These are phyloP conservation scores for Clavispora phyllophila DNA, from an alignment of 805 yeast species.

Conservation along the genomic window DNA sequence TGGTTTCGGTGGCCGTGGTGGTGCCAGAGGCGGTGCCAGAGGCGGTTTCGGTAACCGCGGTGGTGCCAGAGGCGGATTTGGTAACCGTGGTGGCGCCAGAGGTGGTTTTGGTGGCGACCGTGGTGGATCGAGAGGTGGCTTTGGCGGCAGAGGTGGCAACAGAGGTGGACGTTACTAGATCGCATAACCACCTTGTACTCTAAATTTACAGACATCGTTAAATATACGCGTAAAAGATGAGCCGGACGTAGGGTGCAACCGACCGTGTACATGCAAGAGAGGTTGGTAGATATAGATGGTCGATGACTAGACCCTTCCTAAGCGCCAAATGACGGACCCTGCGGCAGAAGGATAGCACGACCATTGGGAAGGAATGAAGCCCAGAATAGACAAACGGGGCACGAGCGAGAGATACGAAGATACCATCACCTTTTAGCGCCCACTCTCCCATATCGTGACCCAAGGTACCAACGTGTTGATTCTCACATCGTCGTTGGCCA, in stretches of 20 bases:
- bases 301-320: too few relatives aligned
- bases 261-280: too few relatives aligned
- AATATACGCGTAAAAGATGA: not conserved
- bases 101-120: constrained; percentile 23
- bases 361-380: too few relatives aligned
- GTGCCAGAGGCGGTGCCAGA: constrained; percentile 19
- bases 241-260: not conserved
- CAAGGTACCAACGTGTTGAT: too few relatives aligned
- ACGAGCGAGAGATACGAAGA: too few relatives aligned
- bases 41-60: constrained; percentile 27
- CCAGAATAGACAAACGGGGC: too few relatives aligned
- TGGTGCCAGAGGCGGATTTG: constrained; percentile 20
- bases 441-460: too few relatives aligned
- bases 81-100: constrained; percentile 24
- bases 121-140: constrained; percentile 33
- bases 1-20: constrained; percentile 28
- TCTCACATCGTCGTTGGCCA: too few relatives aligned
- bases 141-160: constrained; percentile 25
- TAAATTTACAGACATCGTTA: constrained; percentile 1
- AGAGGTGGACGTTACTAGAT: constrained; percentile 21
- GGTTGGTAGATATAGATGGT: too few relatives aligned
- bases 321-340: too few relatives aligned
- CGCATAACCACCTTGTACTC: constrained; percentile 1
- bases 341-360: too few relatives aligned
- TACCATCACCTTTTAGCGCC: too few relatives aligned